Conservation (phyloP, 441 rosid species). For the Euphorbia celastroides region DNA sequence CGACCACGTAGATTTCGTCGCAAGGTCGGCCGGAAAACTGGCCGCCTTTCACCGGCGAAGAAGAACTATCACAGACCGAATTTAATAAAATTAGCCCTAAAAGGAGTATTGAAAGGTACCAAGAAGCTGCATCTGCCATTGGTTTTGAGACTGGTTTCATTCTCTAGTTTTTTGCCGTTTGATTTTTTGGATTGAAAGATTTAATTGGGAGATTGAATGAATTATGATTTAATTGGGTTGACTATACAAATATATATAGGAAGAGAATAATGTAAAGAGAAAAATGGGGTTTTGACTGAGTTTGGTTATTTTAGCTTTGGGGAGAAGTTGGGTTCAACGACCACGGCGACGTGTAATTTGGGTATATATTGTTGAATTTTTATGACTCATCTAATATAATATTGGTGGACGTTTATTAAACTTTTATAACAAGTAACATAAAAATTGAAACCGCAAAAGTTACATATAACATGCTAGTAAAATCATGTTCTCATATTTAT, state of each 20-base stretch:
- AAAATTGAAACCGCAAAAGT: too few species aligned
- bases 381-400: background rate
- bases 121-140: slow-evolving; percentile 45
- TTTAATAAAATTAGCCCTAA: slow-evolving; percentile 50
- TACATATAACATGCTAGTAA: too few species aligned
- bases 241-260: background rate
- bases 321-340: slow-evolving; percentile 22
- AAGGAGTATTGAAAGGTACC: slow-evolving; percentile 59
- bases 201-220: background rate
- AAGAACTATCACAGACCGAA: slow-evolving; percentile 37
- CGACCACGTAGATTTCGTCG: slow-evolving; percentile 88
- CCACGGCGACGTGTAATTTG: slow-evolving; percentile 17
- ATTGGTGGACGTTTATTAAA: background rate
- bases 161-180: slow-evolving; percentile 3
- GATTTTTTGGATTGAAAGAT: background rate
- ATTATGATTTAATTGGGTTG: background rate
- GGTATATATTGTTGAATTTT: background rate
- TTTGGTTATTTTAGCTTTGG: slow-evolving; percentile 13
- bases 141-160: slow-evolving; percentile 25
- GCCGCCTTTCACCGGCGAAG: slow-evolving; percentile 29
- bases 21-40: slow-evolving; percentile 47
- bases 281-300: background rate
- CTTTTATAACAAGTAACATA: too few species aligned
- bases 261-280: background rate
- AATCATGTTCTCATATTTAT: background rate